Evolutionary conservation across 345 rosid species (phyloP).

Genomic region (Cardiospermum halicacabum): DNA sequence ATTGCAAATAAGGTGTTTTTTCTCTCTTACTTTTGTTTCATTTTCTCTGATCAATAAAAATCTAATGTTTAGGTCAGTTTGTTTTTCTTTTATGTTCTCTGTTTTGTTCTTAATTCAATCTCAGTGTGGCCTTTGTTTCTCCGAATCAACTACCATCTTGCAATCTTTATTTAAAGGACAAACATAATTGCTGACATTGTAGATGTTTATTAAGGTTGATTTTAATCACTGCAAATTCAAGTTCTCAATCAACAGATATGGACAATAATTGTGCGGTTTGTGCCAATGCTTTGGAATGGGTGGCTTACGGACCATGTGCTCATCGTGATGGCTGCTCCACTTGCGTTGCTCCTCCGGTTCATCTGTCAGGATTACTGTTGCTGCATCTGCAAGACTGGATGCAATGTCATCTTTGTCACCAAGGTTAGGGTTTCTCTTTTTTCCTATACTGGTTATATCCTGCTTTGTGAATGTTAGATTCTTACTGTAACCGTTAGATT

Average conservation of each 20-base stretch:
- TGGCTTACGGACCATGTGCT: conserved; percentile 85
- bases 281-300: conserved; percentile 85
- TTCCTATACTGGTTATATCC: too few species aligned
- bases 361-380: conserved; percentile 80
- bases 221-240: background rate
- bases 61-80: too few species aligned
- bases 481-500: background rate
- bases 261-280: conserved; percentile 93
- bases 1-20: too few species aligned
- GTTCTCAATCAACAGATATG: conserved; percentile 33
- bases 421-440: conserved; percentile 48
- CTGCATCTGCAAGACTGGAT: conserved; percentile 83
- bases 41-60: too few species aligned
- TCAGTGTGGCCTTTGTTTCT: background rate
- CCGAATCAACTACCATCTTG: background rate
- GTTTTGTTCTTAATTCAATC: background rate
- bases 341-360: conserved; percentile 88
- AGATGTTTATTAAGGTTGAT: background rate
- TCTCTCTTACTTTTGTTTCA: too few species aligned
- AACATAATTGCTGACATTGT: background rate
- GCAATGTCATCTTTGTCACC: conserved; percentile 61
- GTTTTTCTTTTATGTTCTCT: too few species aligned
- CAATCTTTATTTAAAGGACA: background rate
- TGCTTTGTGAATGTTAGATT: background rate
- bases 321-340: conserved; percentile 90